Conservation (phyloP, 1,139 yeast species). For the Petasospora fabianii region DNA sequence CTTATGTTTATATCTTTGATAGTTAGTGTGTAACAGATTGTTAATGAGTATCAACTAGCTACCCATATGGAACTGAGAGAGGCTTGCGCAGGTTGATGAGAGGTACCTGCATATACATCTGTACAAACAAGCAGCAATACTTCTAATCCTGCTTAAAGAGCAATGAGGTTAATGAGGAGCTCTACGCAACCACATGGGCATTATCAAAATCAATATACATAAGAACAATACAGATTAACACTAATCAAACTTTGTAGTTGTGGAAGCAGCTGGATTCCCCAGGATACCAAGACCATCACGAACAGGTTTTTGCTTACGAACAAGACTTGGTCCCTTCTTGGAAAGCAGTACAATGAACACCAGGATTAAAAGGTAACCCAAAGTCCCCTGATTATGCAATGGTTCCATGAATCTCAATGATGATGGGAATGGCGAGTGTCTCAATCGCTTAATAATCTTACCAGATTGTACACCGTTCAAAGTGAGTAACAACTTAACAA, state of each 20-base stretch:
- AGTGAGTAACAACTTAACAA: constrained; percentile 12
- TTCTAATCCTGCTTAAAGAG: too few species aligned
- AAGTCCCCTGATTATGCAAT: constrained; percentile 40
- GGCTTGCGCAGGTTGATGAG: too few species aligned
- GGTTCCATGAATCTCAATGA: constrained; percentile 40
- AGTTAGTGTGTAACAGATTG: too few species aligned
- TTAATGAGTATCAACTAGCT: too few species aligned
- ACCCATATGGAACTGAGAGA: too few species aligned
- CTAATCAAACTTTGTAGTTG: not conserved
- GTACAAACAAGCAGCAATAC: too few species aligned
- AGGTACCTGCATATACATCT: too few species aligned
- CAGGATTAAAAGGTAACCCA: constrained; percentile 37
- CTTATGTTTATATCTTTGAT: too few species aligned
- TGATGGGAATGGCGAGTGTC: constrained; percentile 44
- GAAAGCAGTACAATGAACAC: constrained; percentile 1
- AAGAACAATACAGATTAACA: too few species aligned
- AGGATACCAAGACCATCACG: constrained; percentile 16
- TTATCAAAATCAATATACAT: too few species aligned
- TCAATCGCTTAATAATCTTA: constrained; percentile 28
- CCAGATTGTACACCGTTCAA: constrained; percentile 7
- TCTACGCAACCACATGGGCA: too few species aligned
- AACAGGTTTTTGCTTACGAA: not conserved
- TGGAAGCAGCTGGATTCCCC: constrained; percentile 19
- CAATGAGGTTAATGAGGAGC: too few species aligned
- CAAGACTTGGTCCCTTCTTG: constrained; percentile 3